phyloP scores from a whole-genome alignment of 2,329 filamentous ascomycete genomes.

The Talaromyces sp. region DNA sequence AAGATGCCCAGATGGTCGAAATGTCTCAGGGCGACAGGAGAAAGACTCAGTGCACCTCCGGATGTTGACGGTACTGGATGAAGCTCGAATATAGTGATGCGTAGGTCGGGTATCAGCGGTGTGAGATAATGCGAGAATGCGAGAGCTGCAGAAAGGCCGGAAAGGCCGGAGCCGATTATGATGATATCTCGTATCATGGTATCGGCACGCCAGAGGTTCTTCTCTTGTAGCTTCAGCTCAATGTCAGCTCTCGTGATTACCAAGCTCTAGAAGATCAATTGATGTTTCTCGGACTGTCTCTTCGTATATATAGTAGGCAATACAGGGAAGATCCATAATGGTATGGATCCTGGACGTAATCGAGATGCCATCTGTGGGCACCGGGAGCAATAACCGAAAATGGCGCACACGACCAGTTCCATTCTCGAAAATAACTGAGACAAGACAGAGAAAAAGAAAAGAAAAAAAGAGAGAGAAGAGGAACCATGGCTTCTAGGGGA shows the following conservation, averaged over 20 bases:
- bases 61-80: constrained; percentile 41
- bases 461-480: not conserved
- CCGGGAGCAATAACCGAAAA: not conserved
- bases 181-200: constrained; percentile 24
- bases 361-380: not conserved
- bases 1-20: constrained; percentile 42
- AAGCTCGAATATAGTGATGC: constrained; percentile 41
- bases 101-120: constrained; percentile 31
- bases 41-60: constrained; percentile 45
- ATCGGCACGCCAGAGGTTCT: too few species aligned
- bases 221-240: too few species aligned
- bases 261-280: not conserved
- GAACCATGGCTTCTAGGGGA: not conserved
- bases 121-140: constrained; percentile 32
- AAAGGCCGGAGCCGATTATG: constrained; percentile 35
- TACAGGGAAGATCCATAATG: not conserved
- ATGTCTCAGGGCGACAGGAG: constrained; percentile 43
- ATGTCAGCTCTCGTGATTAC: not conserved
- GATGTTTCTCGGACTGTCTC: too few species aligned
- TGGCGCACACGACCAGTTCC: not conserved
- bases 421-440: not conserved
- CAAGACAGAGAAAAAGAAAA: not conserved
- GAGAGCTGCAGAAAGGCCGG: constrained; percentile 33
- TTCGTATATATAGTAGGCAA: not conserved
- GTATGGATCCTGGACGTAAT: not conserved